Evolutionary conservation across 768 basidiomycete species (phyloP).

Genomic region (Rubroboletus satanas): DNA sequence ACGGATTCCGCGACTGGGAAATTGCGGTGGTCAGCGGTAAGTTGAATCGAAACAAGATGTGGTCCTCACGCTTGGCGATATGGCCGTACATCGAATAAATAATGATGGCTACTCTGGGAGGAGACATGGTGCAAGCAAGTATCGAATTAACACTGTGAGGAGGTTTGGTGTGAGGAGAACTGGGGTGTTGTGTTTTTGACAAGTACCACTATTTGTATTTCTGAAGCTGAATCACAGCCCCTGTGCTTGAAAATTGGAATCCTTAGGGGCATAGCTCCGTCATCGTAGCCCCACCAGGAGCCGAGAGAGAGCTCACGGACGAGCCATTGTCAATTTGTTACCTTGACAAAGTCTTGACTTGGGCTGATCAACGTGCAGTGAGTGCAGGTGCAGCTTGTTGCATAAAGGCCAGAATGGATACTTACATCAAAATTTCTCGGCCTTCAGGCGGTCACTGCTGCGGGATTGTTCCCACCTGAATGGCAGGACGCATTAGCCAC

Average conservation of each 20-base stretch:
- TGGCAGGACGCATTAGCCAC: conserved; percentile 2
- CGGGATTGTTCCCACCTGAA: too few species aligned
- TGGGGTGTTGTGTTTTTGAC: background rate
- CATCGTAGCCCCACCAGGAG: background rate
- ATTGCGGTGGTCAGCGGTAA: conserved; percentile 2
- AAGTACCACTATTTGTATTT: conserved; percentile 13
- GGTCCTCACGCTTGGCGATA: conserved; percentile 55
- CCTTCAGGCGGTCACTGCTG: background rate
- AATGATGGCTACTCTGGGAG: conserved; percentile 63
- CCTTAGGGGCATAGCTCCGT: conserved; percentile 8
- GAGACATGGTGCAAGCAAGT: conserved; percentile 33
- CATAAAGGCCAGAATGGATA: background rate
- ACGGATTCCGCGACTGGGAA: conserved; percentile 56
- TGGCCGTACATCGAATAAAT: conserved; percentile 77
- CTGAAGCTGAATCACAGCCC: background rate
- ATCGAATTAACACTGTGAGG: background rate
- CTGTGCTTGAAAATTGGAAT: background rate
- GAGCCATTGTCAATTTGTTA: background rate
- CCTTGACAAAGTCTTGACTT: background rate
- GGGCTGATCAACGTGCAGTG: background rate
- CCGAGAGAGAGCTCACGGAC: background rate
- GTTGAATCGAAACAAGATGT: background rate
- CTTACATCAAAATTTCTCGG: background rate
- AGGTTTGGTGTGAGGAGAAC: background rate
- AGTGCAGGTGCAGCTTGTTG: background rate